These are phyloP conservation scores for Penicillium glabrum DNA, from an alignment of 2,329 filamentous ascomycete species.

Conservation along the genomic window DNA sequence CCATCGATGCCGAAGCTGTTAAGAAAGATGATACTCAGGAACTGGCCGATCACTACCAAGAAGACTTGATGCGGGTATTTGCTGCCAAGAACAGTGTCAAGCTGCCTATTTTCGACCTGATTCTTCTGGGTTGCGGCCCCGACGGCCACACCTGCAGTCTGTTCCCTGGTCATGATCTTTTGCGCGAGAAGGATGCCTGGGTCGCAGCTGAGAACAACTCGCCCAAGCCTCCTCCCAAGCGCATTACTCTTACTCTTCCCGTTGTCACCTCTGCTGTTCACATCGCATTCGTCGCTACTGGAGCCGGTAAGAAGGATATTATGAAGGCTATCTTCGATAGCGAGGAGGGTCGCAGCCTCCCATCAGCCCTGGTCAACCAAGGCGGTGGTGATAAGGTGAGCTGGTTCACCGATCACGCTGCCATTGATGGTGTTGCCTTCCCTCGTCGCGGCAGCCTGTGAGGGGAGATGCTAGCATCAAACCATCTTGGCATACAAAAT, in stretches of 20 bases:
- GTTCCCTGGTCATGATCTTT: conserved; percentile 84
- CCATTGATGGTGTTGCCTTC: conserved; percentile 81
- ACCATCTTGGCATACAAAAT: neutral
- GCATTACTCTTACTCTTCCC: conserved; percentile 89
- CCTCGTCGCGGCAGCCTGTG: conserved; percentile 57
- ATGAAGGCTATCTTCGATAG: conserved; percentile 88
- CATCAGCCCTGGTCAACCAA: conserved; percentile 85
- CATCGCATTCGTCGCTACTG: conserved; percentile 90
- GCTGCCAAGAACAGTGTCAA: conserved; percentile 91
- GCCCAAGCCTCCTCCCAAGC: conserved; percentile 86
- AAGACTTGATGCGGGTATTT: conserved; percentile 79
- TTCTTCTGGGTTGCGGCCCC: conserved; percentile 89
- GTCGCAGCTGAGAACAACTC: conserved; percentile 89
- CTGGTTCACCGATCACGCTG: conserved; percentile 90
- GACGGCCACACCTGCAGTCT: conserved; percentile 97
- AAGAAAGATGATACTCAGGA: conserved; percentile 85
- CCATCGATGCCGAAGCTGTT: conserved; percentile 68
- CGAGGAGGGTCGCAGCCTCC: conserved; percentile 70
- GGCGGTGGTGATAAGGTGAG: conserved; percentile 80
- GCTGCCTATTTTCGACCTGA: conserved; percentile 89
- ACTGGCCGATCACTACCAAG: conserved; percentile 90
- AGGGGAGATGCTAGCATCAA: neutral
- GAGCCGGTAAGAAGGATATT: conserved; percentile 83
- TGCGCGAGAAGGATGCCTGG: conserved; percentile 87
- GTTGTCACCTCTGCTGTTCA: conserved; percentile 84